Conservation (phyloP, 306 rosid species). For the Gastrolobium bilobum region DNA sequence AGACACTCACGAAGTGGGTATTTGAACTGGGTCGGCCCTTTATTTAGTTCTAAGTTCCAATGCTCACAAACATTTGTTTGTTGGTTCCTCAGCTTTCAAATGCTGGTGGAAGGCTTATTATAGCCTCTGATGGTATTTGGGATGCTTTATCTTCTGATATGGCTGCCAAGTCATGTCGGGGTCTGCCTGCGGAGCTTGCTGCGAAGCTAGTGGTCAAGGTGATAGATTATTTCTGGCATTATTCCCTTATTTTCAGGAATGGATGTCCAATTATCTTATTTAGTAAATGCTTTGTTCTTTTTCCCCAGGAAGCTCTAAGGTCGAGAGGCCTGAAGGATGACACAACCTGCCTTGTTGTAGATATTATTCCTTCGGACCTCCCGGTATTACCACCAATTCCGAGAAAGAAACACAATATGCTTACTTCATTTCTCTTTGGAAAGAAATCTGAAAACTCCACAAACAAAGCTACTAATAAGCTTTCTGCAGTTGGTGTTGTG, state of each 20-base stretch:
- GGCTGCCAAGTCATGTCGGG: slow-evolving; percentile 93
- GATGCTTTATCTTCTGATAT: slow-evolving; percentile 88
- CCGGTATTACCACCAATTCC: slow-evolving; percentile 81
- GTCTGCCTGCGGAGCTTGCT: slow-evolving; percentile 98
- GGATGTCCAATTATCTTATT: slow-evolving; percentile 37
- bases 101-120: slow-evolving; percentile 96
- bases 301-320: slow-evolving; percentile 86
- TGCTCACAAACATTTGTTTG: slow-evolving; percentile 40
- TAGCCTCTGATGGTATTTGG: slow-evolving; percentile 99
- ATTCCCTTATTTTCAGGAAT: slow-evolving; percentile 16
- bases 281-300: slow-evolving; percentile 35
- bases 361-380: slow-evolving; percentile 85
- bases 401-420: slow-evolving; percentile 75
- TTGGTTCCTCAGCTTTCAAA: slow-evolving; percentile 76
- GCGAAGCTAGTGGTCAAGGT: slow-evolving; percentile 99
- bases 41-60: slow-evolving; percentile 19
- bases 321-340: slow-evolving; percentile 99
- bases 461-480: slow-evolving; percentile 81
- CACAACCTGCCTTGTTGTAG: slow-evolving; percentile 98
- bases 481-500: slow-evolving; percentile 92
- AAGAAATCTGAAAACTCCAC: slow-evolving; percentile 74
- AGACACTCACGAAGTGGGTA: no score
- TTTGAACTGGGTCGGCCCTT: no score
- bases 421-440: slow-evolving; percentile 78
- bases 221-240: slow-evolving; percentile 36